Evolutionary conservation across 495 filamentous ascomycete genomes (phyloP).

Genomic region (Penicillium robsamsonii): DNA sequence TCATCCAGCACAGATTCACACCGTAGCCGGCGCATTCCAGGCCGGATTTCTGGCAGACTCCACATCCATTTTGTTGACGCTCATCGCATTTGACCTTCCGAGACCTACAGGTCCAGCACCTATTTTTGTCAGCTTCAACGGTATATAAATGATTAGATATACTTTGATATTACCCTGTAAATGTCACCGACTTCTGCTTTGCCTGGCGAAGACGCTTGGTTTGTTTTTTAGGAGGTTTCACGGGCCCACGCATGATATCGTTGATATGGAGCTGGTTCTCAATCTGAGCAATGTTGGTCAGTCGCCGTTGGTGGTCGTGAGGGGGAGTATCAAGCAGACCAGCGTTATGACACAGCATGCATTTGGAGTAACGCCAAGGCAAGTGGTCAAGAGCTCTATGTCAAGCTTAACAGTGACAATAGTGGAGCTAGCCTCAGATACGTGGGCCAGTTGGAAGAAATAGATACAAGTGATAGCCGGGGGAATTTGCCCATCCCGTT

Average conservation of each 20-base stretch:
- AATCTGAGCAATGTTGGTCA: not conserved
- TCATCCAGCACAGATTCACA: conserved; percentile 7
- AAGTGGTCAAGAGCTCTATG: not conserved
- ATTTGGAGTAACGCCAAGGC: not conserved
- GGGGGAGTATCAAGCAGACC: not conserved
- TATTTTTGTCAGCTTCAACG: not conserved
- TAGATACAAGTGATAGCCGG: not conserved
- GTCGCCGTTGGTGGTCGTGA: not conserved
- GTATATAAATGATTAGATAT: not conserved
- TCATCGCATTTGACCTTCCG: conserved; percentile 18
- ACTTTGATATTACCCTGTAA: conserved; percentile 5
- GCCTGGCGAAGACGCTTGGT: not conserved
- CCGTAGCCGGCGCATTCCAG: conserved; percentile 12
- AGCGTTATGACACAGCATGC: not conserved
- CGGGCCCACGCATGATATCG: not conserved
- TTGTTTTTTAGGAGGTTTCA: not conserved
- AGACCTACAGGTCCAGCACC: conserved; percentile 15
- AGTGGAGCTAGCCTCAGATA: not conserved
- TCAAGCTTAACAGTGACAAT: not conserved
- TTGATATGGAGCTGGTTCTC: not conserved
- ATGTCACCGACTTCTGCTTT: conserved; percentile 11
- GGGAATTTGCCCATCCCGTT: not conserved
- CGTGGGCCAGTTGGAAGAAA: not conserved
- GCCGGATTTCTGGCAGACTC: conserved; percentile 3
- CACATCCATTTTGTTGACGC: conserved; percentile 10